These are phyloP conservation scores for Hygrocybe coccinea DNA, from an alignment of 768 basidiomycete species.

Conservation along the genomic window DNA sequence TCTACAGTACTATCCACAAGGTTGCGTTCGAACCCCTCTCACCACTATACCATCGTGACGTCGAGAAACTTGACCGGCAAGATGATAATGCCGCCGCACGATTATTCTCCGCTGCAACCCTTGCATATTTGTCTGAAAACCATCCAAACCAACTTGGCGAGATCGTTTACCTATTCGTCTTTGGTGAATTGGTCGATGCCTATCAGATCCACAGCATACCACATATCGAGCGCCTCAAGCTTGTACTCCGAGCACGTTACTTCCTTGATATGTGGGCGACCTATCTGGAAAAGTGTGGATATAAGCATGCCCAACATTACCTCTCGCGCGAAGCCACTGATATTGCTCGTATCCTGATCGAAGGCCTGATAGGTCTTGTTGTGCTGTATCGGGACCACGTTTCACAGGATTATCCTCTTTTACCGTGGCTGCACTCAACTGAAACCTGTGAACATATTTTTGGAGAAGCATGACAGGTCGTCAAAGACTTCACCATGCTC, in stretches of 20 bases:
- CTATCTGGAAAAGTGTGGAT: slow-evolving; percentile 18
- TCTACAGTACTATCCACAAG: slow-evolving; percentile 18
- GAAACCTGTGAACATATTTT: slow-evolving; percentile 14
- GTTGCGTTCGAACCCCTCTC: slow-evolving; percentile 14
- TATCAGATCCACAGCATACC: slow-evolving; percentile 31
- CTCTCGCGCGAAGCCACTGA: slow-evolving; percentile 32
- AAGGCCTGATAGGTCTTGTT: slow-evolving; percentile 31
- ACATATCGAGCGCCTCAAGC: slow-evolving; percentile 23
- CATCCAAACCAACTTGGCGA: slow-evolving; percentile 24
- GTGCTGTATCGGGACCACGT: slow-evolving; percentile 33
- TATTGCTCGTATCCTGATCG: slow-evolving; percentile 27
- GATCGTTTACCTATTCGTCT: slow-evolving; percentile 37
- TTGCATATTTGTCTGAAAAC: slow-evolving; percentile 22
- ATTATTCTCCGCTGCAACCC: slow-evolving; percentile 32
- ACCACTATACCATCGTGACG: slow-evolving; percentile 26
- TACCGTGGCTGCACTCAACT: slow-evolving; percentile 34
- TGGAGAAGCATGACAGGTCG: slow-evolving; percentile 17
- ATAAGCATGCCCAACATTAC: slow-evolving; percentile 21
- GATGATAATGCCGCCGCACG: slow-evolving; percentile 42
- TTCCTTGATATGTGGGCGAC: slow-evolving; percentile 30
- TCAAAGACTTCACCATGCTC: slow-evolving; percentile 32
- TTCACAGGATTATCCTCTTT: slow-evolving; percentile 23
- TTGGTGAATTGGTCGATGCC: slow-evolving; percentile 36
- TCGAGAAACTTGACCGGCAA: slow-evolving; percentile 39
- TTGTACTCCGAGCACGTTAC: slow-evolving; percentile 28